Conservation (phyloP, 345 rosid genomes). For the Eucalyptus sp. region DNA sequence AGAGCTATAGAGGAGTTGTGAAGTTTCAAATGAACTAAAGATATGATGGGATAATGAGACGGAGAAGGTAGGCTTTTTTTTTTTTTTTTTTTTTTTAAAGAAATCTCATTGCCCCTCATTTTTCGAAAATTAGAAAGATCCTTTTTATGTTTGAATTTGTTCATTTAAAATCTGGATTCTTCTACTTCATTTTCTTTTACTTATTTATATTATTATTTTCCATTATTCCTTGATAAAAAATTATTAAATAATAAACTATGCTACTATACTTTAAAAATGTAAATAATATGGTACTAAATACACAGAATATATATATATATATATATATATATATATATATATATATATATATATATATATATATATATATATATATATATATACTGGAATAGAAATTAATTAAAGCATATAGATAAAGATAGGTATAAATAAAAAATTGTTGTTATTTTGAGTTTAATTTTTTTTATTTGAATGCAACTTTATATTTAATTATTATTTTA, state of each 20-base stretch:
- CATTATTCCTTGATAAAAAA: background rate
- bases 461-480: background rate
- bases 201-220: background rate
- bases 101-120: background rate
- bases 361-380: no score
- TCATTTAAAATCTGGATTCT: background rate
- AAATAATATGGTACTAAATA: background rate
- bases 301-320: no score
- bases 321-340: no score
- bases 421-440: background rate
- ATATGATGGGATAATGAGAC: background rate
- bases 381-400: no score
- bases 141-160: background rate
- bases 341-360: no score
- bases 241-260: background rate
- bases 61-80: background rate
- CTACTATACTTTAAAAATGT: background rate
- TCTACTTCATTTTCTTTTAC: background rate
- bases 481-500: background rate
- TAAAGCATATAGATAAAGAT: background rate
- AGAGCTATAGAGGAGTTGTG: background rate
- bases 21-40: no score
- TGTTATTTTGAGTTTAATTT: background rate
- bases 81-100: no score
- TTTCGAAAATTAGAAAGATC: background rate